Base-by-base conservation (phyloP, 73 alveolate species). In the Symbiodinium natans region DNA sequence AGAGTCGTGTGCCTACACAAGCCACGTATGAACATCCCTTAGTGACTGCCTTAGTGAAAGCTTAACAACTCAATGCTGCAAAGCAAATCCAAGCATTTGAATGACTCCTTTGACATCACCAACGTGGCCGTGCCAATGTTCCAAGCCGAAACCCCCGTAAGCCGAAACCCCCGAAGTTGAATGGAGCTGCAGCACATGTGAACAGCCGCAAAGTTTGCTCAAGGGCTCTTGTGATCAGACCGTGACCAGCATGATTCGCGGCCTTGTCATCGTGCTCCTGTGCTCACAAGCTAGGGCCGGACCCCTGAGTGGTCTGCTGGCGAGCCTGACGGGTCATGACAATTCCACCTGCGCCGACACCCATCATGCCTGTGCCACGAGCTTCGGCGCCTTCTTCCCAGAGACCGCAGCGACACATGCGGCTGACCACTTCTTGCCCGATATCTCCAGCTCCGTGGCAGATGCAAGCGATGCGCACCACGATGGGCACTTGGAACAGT, bases 391-490 rank as follows among this genome's bases (percentile, higher is more conserved):
- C 71, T 52, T 52, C 71, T 52, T 52, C 71, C 71, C 71, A 29
- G 71, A 52, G 71, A 52, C 71, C 71, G 71, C 71, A 52, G 71
- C 71, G n/a, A 52, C 71, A 29, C 71, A 52, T 52, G 71, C 71
- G 71, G 23, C 71, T 8, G 71, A 52, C n/a, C 71, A 52, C 71
- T 52, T 52, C 71, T 52, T 52, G 31, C 71, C 71, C 10, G 71
- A 52, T 29, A 52, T 52, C 71, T 52, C 71, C n/a, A 52, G 71
- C 71, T 52, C 71, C 71, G 71, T 52, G 71, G 71, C 71, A 52
- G 71, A 52, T 52, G 71, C 71, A 52, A 52, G 71, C 71, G 71
- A 23, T 29, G 31, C 71, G 27, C 71, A 52, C 71, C 71, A 52
- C 25, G 71, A 52, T 15, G 71, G 71, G 71, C 71, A 52, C 71